phyloP scores from a whole-genome alignment of 768 basidiomycete genomes.

The Trametes sanguinea region DNA sequence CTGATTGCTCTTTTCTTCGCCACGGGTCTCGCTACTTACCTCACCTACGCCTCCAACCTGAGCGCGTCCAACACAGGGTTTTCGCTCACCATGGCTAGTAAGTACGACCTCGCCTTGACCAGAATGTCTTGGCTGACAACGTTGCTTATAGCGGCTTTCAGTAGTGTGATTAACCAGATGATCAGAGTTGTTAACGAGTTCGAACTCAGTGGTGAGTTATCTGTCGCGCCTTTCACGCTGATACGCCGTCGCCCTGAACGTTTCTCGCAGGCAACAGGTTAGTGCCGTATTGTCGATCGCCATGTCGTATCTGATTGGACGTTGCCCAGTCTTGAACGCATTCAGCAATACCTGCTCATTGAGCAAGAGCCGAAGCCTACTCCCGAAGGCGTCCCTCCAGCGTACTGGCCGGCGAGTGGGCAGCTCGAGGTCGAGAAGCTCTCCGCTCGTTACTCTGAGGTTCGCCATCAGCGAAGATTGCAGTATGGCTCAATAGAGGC shows the following conservation, averaged over 20 bases:
- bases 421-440: constrained; percentile 45
- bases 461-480: not conserved
- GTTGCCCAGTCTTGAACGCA: constrained; percentile 37
- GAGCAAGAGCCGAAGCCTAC: constrained; percentile 47
- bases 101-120: not conserved
- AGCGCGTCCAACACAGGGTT: constrained; percentile 40
- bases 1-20: constrained; percentile 49
- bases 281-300: too few relatives aligned
- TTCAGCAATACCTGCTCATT: constrained; percentile 48
- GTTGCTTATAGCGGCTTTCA: constrained; percentile 44
- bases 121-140: not conserved
- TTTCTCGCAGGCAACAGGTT: constrained; percentile 52
- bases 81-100: constrained; percentile 42
- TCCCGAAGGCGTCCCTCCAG: constrained; percentile 44
- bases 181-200: constrained; percentile 43
- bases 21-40: constrained; percentile 47
- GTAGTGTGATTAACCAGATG: constrained; percentile 50
- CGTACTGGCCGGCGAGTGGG: constrained; percentile 55
- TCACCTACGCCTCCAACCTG: constrained; percentile 46
- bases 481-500: not conserved
- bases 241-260: not conserved
- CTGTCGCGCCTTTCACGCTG: not conserved
- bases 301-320: not conserved
- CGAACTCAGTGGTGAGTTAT: constrained; percentile 40
- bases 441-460: constrained; percentile 40